These are phyloP conservation scores for Epichloe gansuensis DNA, from an alignment of 2,329 filamentous ascomycete genomes.

Conservation along the genomic window DNA sequence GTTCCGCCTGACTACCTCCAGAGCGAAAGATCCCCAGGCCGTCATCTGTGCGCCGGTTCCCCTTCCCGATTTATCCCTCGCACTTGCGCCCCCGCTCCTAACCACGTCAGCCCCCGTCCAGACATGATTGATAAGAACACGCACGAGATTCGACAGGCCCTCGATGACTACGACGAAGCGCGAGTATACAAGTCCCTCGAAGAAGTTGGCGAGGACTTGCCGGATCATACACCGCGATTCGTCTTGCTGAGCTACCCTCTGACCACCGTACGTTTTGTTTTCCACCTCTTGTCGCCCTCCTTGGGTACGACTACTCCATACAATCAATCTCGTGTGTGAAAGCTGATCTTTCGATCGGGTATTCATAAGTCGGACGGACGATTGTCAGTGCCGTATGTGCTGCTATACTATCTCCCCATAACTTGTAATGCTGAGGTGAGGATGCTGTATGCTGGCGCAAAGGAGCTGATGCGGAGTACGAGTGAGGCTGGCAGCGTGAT, in stretches of 20 bases:
- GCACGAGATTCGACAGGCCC: conserved; percentile 69
- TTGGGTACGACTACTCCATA: too few relatives aligned
- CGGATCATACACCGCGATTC: conserved; percentile 83
- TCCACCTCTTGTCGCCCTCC: background rate
- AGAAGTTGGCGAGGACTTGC: conserved; percentile 76
- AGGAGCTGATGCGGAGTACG: conserved; percentile 89
- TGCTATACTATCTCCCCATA: conserved; percentile 87
- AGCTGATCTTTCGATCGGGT: too few relatives aligned
- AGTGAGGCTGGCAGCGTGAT: conserved; percentile 82
- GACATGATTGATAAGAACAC: conserved; percentile 84
- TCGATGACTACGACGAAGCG: conserved; percentile 47
- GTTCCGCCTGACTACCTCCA: conserved; percentile 83
- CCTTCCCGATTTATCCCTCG: background rate
- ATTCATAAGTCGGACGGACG: conserved; percentile 60
- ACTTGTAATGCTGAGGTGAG: conserved; percentile 79
- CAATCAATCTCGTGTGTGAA: background rate
- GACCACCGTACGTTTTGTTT: conserved; percentile 3
- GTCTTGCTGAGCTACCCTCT: conserved; percentile 84
- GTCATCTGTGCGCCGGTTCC: conserved; percentile 61
- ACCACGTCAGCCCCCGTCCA: conserved; percentile 25
- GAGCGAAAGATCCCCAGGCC: conserved; percentile 76
- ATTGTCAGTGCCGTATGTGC: conserved; percentile 79
- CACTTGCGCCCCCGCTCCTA: background rate
- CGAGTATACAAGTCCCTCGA: conserved; percentile 68
- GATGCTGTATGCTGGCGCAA: conserved; percentile 93